Percentiles rank a stretch among this genome's conserved stretches.
Evolutionary conservation across 1,139 yeast genomes (phyloP).

Genomic region (Hyphopichia fennica): DNA sequence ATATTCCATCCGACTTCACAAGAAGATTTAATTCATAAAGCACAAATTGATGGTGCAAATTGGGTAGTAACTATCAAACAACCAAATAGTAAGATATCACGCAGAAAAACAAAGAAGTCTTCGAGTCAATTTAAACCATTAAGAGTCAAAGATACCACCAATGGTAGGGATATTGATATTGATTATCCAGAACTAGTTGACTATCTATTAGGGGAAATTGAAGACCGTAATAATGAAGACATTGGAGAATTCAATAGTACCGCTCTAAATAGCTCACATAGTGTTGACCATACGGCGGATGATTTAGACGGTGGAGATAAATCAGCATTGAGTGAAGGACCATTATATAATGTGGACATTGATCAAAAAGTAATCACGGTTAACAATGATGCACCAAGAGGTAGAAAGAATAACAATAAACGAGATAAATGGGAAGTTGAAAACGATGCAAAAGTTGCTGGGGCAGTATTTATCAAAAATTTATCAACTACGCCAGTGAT

Average conservation of each 20-base stretch:
- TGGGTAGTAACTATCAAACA: slow-evolving; percentile 79
- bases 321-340: slow-evolving; percentile 14
- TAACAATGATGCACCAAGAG: slow-evolving; percentile 71
- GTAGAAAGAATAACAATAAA: slow-evolving; percentile 63
- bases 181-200: slow-evolving; percentile 63
- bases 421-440: slow-evolving; percentile 81
- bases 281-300: slow-evolving; percentile 16
- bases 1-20: slow-evolving; percentile 50
- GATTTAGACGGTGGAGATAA: slow-evolving; percentile 6
- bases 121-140: slow-evolving; percentile 61
- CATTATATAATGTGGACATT: slow-evolving; percentile 38
- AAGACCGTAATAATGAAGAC: slow-evolving; percentile 18
- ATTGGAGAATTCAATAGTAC: slow-evolving; percentile 7
- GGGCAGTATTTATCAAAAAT: slow-evolving; percentile 53
- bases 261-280: neutral
- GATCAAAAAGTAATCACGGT: slow-evolving; percentile 63
- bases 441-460: slow-evolving; percentile 65
- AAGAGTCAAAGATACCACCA: slow-evolving; percentile 61
- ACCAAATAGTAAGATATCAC: slow-evolving; percentile 23
- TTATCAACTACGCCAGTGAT: slow-evolving; percentile 68
- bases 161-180: slow-evolving; percentile 66
- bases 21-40: slow-evolving; percentile 70
- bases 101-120: slow-evolving; percentile 37
- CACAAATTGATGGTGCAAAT: slow-evolving; percentile 67
- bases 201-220: slow-evolving; percentile 48